These are phyloP conservation scores for Antitrichia curtipendula DNA, from an alignment of 225 moss, liverwort and hornwort species.

Conservation along the genomic window DNA sequence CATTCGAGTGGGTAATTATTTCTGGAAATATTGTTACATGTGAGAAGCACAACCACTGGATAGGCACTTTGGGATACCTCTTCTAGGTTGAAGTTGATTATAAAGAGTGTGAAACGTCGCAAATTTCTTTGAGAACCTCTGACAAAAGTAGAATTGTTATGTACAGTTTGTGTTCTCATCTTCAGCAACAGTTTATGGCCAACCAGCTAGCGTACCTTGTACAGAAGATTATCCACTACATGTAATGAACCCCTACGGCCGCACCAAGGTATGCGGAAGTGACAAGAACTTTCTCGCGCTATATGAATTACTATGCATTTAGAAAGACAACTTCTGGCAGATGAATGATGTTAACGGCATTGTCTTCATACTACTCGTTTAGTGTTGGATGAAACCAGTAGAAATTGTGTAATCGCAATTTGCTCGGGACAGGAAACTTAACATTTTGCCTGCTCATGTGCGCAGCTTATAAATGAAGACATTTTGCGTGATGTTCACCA, in stretches of 20 bases:
- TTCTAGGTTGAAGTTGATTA: background rate
- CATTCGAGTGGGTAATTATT: background rate
- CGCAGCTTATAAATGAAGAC: constrained; percentile 83
- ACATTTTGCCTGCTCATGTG: background rate
- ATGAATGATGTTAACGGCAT: background rate
- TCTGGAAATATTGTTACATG: background rate
- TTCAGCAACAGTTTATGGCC: constrained; percentile 89
- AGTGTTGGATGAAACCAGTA: background rate
- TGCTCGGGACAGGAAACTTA: background rate
- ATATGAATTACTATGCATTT: background rate
- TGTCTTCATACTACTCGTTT: background rate
- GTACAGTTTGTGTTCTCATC: constrained; percentile 86
- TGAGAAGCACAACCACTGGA: background rate
- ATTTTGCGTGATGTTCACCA: constrained; percentile 65
- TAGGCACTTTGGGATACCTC: background rate
- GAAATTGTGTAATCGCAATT: background rate
- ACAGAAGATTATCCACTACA: constrained; percentile 81
- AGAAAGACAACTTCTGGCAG: background rate
- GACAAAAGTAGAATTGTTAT: background rate
- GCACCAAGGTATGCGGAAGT: constrained; percentile 62
- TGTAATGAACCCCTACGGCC: constrained; percentile 76
- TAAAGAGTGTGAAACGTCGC: background rate
- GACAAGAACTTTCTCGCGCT: background rate
- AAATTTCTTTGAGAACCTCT: background rate
- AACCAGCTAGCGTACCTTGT: constrained; percentile 76